Base-by-base conservation (phyloP, 352 stramenopile genomes). In the Globisporangium sylvaticum region DNA sequence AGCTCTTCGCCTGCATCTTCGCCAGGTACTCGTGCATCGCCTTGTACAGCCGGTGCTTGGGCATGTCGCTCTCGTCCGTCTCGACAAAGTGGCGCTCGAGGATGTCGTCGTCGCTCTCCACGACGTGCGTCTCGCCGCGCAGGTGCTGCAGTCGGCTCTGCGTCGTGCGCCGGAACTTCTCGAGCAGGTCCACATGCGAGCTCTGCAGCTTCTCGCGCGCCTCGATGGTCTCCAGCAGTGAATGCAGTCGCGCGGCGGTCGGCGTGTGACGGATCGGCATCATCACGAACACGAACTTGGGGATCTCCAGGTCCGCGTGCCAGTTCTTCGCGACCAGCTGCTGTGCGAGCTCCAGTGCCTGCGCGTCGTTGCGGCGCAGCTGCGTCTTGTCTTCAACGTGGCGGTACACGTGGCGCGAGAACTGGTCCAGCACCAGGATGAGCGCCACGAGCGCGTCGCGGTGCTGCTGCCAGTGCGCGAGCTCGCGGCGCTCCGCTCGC, bases 231-330 rank as follows among this genome's bases (percentile, higher is more conserved):
- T 66, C 74, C 12, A 96, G 66, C 31, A 96, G 67, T 0, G 65
- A 42, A n/a, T 79, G 62, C 7, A 96, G 77, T 1, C 83, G 64
- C 34, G 81, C 77, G 10, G 81, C n/a, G 20, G 86, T 90, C 7
- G 78, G 82, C 6, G 81, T 88, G 68, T 97, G 91, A 42, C 89
- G 88, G 39, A 96, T 71, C 32, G 90, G 91, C 88, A 97, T 96
- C 46, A 96, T 62, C 18, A 85, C 78, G 62, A 96, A 96, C 60
- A 94, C 83, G 63, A 91, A 91, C 32, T 75, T 67, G 3, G 77
- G 78, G 2, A 89, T 66, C 0, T 76, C 34, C 29, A 96, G 70
- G n/a, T 73, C 62, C 15, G 70, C 52, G 70, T 95, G 78, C 79
- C 79, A 94, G 27, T 59, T 44, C 3, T 71, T 75, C 5, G 59